Evolutionary conservation across 257 asterid species (phyloP), one percentile per base, ranked within the genome.

Genomic region (Salvia miltiorrhiza): DNA sequence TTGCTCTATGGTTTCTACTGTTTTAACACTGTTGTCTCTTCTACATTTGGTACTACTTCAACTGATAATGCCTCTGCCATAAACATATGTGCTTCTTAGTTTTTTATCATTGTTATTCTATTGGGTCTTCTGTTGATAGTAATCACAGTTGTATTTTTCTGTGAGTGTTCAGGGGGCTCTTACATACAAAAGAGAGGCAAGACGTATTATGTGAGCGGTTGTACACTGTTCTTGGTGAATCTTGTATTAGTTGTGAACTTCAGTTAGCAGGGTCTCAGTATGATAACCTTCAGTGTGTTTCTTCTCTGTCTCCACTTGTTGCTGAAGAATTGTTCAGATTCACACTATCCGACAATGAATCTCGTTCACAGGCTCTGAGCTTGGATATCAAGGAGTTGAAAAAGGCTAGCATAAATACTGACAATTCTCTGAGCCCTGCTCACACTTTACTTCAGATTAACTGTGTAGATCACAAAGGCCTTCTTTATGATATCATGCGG

Each of bases 401-500:
- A 73, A 82, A 40, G 74, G 86, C 93, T 62, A 76, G 54, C 74
- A 91, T 92, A 41, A 76, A 67, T 21, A 63, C 81, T 24, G 97
- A 92, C 79, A 92, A 90, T 80, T 83, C 88, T 60, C 73, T 88
- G 85, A 88, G 93, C 71, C 93, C 95, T n/a, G 88, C 83, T 53
- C 96, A 92, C 80, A 89, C 97, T 20, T 78, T 92, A 74, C 87
- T 90, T 74, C 98, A 89, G 93, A 90, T 92, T 60, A 78, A 39
- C 67, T 87, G 90, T 47, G 75, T 88, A 59, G 91, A 92, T 86
- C 88, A 90, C 83, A 90, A 88, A 79, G 97, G 98, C 60, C 81
- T 88, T 63, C 87, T 88, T 33, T 90, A 92, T 77, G 98, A 92
- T 80, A 84, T 86, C 67, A 76, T 86, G 82, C 71, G 93, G 44